Conservation (phyloP, 2,329 filamentous ascomycete genomes). For the Phaeoacremonium minimum region DNA sequence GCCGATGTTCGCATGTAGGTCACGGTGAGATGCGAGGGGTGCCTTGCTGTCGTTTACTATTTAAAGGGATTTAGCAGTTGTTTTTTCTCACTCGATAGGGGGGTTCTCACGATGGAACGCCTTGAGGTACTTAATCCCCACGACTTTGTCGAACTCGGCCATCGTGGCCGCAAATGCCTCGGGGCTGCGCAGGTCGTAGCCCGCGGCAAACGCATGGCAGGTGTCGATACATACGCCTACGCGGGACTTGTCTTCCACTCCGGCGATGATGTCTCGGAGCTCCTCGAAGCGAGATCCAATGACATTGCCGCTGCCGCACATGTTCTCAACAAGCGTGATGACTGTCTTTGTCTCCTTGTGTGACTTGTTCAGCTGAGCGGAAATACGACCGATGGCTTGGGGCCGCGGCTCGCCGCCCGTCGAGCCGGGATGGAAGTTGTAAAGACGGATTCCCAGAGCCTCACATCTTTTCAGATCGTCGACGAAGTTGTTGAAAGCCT, state of each 20-base stretch:
- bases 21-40: constrained; percentile 73
- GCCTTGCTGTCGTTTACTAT: constrained; percentile 91
- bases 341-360: constrained; percentile 73
- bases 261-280: constrained; percentile 75
- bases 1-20: constrained; percentile 94
- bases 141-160: constrained; percentile 67
- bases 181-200: constrained; percentile 80
- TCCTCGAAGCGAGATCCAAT: constrained; percentile 85
- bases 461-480: constrained; percentile 88
- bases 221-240: constrained; percentile 96
- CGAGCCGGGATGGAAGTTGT: constrained; percentile 96
- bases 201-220: constrained; percentile 91
- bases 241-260: constrained; percentile 74
- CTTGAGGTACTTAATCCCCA: constrained; percentile 75
- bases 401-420: constrained; percentile 63
- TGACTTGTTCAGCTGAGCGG: constrained; percentile 75
- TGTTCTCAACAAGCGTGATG: constrained; percentile 86
- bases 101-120: constrained; percentile 64
- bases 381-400: constrained; percentile 74
- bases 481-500: constrained; percentile 81
- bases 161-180: constrained; percentile 71
- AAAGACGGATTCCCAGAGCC: constrained; percentile 79
- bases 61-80: background rate
- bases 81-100: constrained; percentile 1
- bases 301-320: constrained; percentile 86